Conservation (phyloP, 306 rosid genomes). For the Quercus variabilis region DNA sequence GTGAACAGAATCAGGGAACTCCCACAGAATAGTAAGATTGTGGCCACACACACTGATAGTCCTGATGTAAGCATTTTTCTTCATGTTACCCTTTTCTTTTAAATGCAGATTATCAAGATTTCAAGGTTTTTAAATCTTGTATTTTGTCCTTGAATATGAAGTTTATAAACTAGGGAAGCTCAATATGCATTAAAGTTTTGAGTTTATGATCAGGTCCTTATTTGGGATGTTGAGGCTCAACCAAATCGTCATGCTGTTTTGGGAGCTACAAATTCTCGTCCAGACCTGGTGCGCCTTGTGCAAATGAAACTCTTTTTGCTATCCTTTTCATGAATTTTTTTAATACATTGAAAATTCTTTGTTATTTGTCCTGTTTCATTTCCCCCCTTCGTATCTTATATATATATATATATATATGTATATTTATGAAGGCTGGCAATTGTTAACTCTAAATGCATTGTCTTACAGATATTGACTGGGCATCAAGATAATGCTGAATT, state of each 20-base stretch:
- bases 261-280: slow-evolving; percentile 94
- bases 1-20: slow-evolving; percentile 97
- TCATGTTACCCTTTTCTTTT: slow-evolving; percentile 1
- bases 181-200: slow-evolving; percentile 6
- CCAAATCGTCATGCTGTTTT: slow-evolving; percentile 96
- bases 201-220: slow-evolving; percentile 57
- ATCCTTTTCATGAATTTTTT: not conserved
- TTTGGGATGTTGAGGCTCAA: slow-evolving; percentile 98
- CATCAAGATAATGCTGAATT: slow-evolving; percentile 99
- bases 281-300: slow-evolving; percentile 70
- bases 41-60: slow-evolving; percentile 96
- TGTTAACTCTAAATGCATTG: not conserved
- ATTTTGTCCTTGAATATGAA: not conserved
- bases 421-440: not conserved
- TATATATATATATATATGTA: too few species aligned
- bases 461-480: slow-evolving; percentile 83
- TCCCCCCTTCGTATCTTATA: too few species aligned
- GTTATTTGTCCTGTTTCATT: not conserved
- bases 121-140: not conserved
- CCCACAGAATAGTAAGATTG: slow-evolving; percentile 84
- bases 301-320: not conserved
- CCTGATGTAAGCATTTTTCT: slow-evolving; percentile 68
- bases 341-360: not conserved
- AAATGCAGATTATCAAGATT: not conserved
- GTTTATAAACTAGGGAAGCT: not conserved